Conservation (phyloP, 179 eudicot genomes). For the Heliamphora pulchella region DNA sequence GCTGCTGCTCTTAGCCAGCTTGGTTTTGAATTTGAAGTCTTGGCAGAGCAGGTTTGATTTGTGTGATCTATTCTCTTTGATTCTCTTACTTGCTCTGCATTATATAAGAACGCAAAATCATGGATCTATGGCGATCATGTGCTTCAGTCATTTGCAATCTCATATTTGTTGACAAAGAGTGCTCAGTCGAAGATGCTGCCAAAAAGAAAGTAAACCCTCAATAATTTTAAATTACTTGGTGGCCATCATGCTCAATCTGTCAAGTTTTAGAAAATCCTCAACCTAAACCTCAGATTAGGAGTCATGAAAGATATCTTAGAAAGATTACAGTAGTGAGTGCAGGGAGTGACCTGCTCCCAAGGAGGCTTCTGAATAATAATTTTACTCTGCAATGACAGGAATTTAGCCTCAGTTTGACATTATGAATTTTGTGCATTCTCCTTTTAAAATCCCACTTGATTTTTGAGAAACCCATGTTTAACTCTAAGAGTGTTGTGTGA, state of each 20-base stretch:
- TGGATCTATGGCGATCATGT: neutral
- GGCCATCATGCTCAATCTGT: neutral
- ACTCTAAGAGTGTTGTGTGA: neutral
- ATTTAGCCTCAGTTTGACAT: no score
- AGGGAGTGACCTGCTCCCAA: no score
- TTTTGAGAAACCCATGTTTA: neutral
- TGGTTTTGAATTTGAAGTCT: conserved; percentile 31
- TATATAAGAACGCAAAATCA: neutral
- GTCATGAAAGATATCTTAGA: no score
- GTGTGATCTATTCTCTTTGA: neutral
- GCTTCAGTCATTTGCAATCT: neutral
- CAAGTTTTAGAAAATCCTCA: no score
- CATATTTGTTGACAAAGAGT: neutral
- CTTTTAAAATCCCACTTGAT: no score
- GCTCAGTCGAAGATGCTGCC: neutral
- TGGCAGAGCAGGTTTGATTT: conserved; percentile 32
- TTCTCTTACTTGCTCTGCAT: neutral
- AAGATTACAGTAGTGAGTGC: no score
- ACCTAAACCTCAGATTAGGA: no score
- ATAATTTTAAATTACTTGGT: neutral
- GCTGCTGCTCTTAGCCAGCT: conserved; percentile 29
- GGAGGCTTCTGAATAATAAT: neutral
- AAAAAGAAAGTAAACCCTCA: no score
- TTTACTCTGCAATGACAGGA: no score
- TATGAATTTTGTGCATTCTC: no score